phyloP scores from a whole-genome alignment of 1,284 basidiomycete species.

The Rhodotorula mucilaginosa region DNA sequence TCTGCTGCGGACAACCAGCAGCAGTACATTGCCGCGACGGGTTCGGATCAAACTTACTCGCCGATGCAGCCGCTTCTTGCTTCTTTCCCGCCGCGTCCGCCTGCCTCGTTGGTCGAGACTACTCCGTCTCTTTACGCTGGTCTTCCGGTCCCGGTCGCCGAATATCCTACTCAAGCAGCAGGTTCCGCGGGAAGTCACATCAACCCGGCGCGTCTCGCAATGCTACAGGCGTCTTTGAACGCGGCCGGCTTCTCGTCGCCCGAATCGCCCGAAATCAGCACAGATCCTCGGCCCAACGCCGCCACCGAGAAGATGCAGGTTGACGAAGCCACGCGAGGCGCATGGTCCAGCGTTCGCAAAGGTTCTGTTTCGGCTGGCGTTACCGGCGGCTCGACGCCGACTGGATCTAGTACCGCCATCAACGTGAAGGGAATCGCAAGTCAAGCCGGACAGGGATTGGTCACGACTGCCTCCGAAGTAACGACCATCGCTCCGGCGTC shows the following conservation, averaged over 20 bases:
- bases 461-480: no score
- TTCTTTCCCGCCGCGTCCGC: background rate
- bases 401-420: no score
- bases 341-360: background rate
- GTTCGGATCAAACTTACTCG: background rate
- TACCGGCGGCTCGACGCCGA: no score
- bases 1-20: background rate
- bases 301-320: conserved; percentile 12
- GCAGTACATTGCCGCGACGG: background rate
- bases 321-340: conserved; percentile 13
- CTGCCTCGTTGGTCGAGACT: background rate
- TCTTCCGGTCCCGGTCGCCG: background rate
- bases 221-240: background rate
- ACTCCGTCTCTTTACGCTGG: no score
- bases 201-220: conserved; percentile 6
- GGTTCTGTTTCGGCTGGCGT: no score
- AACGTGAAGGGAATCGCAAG: no score
- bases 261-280: background rate
- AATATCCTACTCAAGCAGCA: no score
- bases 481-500: no score
- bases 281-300: background rate
- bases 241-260: background rate
- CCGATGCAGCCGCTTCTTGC: background rate
- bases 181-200: background rate
- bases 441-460: no score